A percentile compares a stretch with the other conserved stretches of the same genome.
Evolutionary conservation across 345 rosid species (phyloP).

Genomic region (Moringa oleifera): DNA sequence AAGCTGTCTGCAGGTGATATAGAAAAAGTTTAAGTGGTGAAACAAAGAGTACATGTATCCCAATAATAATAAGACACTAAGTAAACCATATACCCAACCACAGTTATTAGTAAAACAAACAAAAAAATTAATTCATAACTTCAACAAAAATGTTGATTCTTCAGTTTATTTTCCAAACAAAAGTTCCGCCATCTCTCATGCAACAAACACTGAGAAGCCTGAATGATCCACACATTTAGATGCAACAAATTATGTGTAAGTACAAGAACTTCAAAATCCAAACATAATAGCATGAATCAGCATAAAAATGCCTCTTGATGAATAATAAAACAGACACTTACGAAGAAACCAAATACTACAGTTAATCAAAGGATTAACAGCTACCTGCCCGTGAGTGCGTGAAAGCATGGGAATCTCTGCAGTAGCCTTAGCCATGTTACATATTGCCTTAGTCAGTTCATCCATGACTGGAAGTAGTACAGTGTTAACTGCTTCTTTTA

Average conservation of each 20-base stretch:
- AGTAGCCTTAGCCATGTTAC: conserved; percentile 57
- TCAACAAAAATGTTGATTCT: background rate
- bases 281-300: background rate
- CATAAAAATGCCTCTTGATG: background rate
- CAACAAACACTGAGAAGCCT: no score
- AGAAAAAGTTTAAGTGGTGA: conserved; percentile 5
- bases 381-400: conserved; percentile 97
- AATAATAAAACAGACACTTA: no score
- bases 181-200: background rate
- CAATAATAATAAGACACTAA: no score
- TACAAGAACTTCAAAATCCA: no score
- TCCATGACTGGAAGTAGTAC: conserved; percentile 78
- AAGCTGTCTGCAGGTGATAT: conserved; percentile 71
- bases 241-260: no score
- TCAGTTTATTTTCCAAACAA: background rate
- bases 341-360: background rate
- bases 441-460: conserved; percentile 50
- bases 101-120: conserved; percentile 8
- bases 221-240: no score
- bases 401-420: conserved; percentile 86
- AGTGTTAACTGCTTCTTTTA: conserved; percentile 54
- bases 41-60: background rate
- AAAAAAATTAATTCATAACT: background rate
- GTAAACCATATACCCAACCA: background rate
- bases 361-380: background rate